Evolutionary conservation across 306 rosid genomes (phyloP).

Genomic region (Prunus mume): DNA sequence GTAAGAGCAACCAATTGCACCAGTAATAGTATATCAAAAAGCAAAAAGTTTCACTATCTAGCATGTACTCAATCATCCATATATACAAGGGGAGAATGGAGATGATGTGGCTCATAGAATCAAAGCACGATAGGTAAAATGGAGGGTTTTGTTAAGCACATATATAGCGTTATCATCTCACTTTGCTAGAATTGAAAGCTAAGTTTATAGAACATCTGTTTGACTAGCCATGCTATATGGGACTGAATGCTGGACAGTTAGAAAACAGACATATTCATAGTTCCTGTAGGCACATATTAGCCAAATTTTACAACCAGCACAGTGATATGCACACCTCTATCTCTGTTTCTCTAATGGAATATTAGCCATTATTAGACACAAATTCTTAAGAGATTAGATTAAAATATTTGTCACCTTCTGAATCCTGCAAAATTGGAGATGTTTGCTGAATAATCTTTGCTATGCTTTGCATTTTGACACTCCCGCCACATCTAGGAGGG

Average conservation of each 20-base stretch:
- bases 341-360: not conserved
- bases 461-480: not conserved
- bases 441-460: slow-evolving; percentile 23
- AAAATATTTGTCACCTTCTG: slow-evolving; percentile 37
- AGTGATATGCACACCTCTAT: not conserved
- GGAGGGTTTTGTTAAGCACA: no score
- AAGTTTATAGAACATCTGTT: not conserved
- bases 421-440: slow-evolving; percentile 19
- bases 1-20: not conserved
- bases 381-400: not conserved
- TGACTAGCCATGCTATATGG: not conserved
- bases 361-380: not conserved
- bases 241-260: not conserved
- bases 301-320: not conserved
- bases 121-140: no score
- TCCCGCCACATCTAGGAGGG: slow-evolving; percentile 22
- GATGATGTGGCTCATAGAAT: no score
- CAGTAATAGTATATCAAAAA: not conserved
- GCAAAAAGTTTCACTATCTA: not conserved
- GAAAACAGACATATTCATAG: not conserved
- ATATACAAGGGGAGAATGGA: not conserved
- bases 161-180: not conserved
- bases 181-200: not conserved
- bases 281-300: not conserved
- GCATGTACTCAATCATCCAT: not conserved